Evolutionary conservation across 306 rosid species (phyloP).

Genomic region (Begonia loranthoides): DNA sequence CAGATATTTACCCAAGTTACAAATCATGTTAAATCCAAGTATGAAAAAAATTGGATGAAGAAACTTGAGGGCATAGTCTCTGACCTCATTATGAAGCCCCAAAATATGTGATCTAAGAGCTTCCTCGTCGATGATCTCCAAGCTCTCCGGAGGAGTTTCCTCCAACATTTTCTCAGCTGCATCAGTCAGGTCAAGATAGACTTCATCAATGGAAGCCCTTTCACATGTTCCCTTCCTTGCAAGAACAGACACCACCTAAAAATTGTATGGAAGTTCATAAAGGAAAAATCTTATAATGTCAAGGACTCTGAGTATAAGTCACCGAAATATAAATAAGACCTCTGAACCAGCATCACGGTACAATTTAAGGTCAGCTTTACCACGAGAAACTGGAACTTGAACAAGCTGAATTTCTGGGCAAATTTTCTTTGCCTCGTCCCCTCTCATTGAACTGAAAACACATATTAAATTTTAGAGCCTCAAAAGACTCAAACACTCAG

Average conservation of each 20-base stretch:
- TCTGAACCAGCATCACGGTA: conserved; percentile 84
- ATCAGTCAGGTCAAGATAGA: conserved; percentile 79
- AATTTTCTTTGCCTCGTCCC: conserved; percentile 72
- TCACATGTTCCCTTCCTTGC: conserved; percentile 79
- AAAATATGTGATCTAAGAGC: conserved; percentile 73
- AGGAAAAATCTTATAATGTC: too few species aligned
- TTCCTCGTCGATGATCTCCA: conserved; percentile 47
- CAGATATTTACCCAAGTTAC: too few species aligned
- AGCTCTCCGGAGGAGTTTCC: conserved; percentile 52
- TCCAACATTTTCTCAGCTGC: conserved; percentile 69
- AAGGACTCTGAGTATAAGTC: not conserved
- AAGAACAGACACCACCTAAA: conserved; percentile 72
- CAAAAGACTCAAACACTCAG: not conserved
- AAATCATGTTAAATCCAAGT: too few species aligned
- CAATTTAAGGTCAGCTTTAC: conserved; percentile 78
- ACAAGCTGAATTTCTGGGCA: conserved; percentile 78
- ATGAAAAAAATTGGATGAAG: too few species aligned
- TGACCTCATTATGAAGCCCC: conserved; percentile 59
- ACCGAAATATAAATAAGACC: conserved; percentile 19
- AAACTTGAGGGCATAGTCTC: conserved; percentile 2
- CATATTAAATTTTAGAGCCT: not conserved
- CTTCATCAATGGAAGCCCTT: conserved; percentile 98
- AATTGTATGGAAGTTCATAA: conserved; percentile 4
- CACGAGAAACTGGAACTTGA: conserved; percentile 86
- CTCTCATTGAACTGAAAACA: conserved; percentile 76